Base-by-base conservation (phyloP, 805 yeast genomes). In the Ogataea sp. region DNA sequence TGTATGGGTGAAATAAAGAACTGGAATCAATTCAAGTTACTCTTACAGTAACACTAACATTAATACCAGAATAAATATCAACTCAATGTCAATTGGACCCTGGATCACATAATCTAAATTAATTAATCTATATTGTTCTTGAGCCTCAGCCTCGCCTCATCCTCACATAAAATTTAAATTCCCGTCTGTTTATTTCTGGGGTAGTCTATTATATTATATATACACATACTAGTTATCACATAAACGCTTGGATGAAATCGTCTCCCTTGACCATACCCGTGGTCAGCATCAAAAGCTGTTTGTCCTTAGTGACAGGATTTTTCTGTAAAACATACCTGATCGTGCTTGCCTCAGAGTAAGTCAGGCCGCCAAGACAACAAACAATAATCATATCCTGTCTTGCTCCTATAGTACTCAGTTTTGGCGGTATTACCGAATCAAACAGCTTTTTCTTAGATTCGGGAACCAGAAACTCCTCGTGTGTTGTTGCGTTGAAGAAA, bases 261-360 rank as follows among this genome's bases (percentile, higher is more conserved):
- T 42, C 42, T 34, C 63, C 57, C 36, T 61, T 67, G 33, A 70
- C 61, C 10, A 72, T 52, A 4, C 73, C 74, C 17, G 69, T 65
- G 14, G 71, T 66, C 27, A 74, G 46, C 4, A 75, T 58, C 13
- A 69, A 38, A 24, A 74, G 41, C 46, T 62, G 61, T 47, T 67
- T 67, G 23, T 50, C 29, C 50, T 53, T 41, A 6, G 53, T 50
- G 21, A 43, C 44, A 34, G 56, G 54, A 25, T 68, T 51, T 41
- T 65, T 65, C 35, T 64, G 61, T 41, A 83, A 76, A n/a, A 85
- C 65, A 39, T 67, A 71, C 50, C 80, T 66, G 35, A 90, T 60
- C 3, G 88, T 78, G 3, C 90, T 75, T 15, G 89, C 65, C 58
- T 90, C 98, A 8, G 93, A 78, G 53, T 84, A 70, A 0, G 97